phyloP scores from a whole-genome alignment of 2,329 filamentous ascomycete species.

The Cercospora beticola region DNA sequence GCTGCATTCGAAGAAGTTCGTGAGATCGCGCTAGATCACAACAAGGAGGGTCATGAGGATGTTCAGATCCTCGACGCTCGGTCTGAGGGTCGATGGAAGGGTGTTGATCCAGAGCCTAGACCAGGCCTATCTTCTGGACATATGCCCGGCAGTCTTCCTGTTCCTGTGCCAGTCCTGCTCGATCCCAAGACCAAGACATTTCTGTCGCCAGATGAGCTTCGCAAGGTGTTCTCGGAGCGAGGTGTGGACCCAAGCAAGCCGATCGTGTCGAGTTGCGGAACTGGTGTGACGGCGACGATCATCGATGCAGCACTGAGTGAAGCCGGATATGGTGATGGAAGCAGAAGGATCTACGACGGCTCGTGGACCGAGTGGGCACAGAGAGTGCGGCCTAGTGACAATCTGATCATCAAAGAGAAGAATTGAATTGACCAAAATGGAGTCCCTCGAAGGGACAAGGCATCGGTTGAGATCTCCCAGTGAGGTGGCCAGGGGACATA shows the following conservation, averaged over 20 bases:
- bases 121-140: constrained; percentile 82
- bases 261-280: constrained; percentile 86
- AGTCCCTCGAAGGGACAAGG: neutral
- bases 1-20: constrained; percentile 80
- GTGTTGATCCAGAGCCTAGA: constrained; percentile 80
- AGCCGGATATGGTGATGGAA: constrained; percentile 69
- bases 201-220: constrained; percentile 68
- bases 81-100: constrained; percentile 74
- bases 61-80: constrained; percentile 89
- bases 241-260: constrained; percentile 76
- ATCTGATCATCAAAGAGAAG: constrained; percentile 36
- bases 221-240: constrained; percentile 73
- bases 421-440: neutral
- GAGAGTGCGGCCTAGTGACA: constrained; percentile 37
- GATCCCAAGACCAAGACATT: constrained; percentile 81
- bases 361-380: constrained; percentile 74
- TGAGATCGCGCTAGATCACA: constrained; percentile 70
- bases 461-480: neutral
- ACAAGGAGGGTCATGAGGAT: constrained; percentile 79
- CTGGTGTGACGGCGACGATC: constrained; percentile 88
- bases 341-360: constrained; percentile 78
- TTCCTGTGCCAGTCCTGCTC: constrained; percentile 77
- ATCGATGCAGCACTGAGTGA: constrained; percentile 83
- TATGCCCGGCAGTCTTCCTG: constrained; percentile 80
- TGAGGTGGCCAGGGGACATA: neutral